Evolutionary conservation across 441 rosid species (phyloP).

Genomic region (Euphorbia schlechtendalii): DNA sequence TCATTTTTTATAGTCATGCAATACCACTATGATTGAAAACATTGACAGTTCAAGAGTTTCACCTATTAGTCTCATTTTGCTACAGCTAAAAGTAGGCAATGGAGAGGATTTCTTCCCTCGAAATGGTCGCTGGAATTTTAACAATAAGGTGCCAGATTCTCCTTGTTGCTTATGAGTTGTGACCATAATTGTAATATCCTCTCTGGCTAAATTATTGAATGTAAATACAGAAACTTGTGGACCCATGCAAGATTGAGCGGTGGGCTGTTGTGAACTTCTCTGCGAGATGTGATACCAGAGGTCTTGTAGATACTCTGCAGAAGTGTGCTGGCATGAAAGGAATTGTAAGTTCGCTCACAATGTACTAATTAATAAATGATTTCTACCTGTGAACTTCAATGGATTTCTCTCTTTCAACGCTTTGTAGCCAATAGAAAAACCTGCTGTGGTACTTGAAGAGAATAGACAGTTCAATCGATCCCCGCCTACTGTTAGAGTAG

Average conservation of each 20-base stretch:
- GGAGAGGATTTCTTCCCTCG: constrained; percentile 63
- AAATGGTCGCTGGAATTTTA: constrained; percentile 81
- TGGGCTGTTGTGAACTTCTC: constrained; percentile 79
- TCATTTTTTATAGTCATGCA: background rate
- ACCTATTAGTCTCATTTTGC: background rate
- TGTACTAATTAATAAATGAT: background rate
- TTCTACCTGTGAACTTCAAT: background rate
- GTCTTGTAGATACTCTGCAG: constrained; percentile 41
- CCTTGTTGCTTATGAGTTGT: background rate
- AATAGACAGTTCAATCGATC: constrained; percentile 24
- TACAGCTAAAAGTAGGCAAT: constrained; percentile 61
- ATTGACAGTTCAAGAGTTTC: no score
- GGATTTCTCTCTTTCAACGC: constrained; percentile 8
- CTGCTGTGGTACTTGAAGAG: constrained; percentile 63
- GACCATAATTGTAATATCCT: constrained; percentile 2
- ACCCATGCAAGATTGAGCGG: constrained; percentile 49
- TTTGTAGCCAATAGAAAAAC: constrained; percentile 38
- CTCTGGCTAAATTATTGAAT: no score
- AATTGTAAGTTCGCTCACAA: constrained; percentile 45
- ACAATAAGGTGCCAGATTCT: constrained; percentile 50
- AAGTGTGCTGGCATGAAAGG: constrained; percentile 61
- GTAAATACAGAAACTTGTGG: constrained; percentile 56
- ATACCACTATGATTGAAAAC: no score
- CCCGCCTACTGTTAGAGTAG: constrained; percentile 54
- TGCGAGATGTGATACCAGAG: constrained; percentile 55